These are phyloP conservation scores for Penicillium capsulatum DNA, from an alignment of 2,329 filamentous ascomycete species.

Conservation along the genomic window DNA sequence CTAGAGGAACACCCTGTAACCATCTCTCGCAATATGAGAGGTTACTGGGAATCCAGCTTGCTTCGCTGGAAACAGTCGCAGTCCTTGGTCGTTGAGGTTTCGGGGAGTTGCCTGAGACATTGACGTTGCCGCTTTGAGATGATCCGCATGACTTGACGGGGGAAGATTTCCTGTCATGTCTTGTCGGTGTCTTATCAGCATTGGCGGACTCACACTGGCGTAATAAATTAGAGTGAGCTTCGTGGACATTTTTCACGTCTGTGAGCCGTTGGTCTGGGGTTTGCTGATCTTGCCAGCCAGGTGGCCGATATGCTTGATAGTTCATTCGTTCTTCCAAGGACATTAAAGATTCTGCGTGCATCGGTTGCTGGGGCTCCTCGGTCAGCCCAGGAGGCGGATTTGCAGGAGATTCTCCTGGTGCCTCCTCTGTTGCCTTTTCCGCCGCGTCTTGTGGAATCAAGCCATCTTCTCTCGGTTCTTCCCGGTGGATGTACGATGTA, in stretches of 20 bases:
- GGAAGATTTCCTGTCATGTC: slow-evolving; percentile 11
- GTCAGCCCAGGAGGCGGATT: too few species aligned
- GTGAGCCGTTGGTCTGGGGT: slow-evolving; percentile 4
- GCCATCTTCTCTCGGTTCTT: background rate
- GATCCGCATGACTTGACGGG: slow-evolving; percentile 8
- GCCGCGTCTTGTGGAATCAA: background rate
- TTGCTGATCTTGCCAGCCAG: slow-evolving; percentile 10
- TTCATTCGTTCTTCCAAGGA: slow-evolving; percentile 5
- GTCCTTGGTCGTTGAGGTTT: slow-evolving; percentile 30
- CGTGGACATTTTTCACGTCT: slow-evolving; percentile 29
- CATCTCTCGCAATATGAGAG: slow-evolving; percentile 38
- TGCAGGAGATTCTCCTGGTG: too few species aligned
- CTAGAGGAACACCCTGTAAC: slow-evolving; percentile 36
- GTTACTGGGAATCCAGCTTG: slow-evolving; percentile 37
- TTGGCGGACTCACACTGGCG: slow-evolving; percentile 25
- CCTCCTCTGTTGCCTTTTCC: background rate
- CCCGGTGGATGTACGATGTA: slow-evolving; percentile 26
- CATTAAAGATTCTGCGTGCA: too few species aligned
- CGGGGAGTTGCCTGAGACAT: slow-evolving; percentile 16
- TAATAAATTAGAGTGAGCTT: slow-evolving; percentile 32
- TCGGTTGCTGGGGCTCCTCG: too few species aligned
- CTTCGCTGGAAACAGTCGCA: slow-evolving; percentile 35
- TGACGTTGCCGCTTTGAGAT: background rate
- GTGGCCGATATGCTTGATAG: slow-evolving; percentile 17
- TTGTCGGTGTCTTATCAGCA: slow-evolving; percentile 8